Conservation (phyloP, 116 monocot species). For the Zostera marina region DNA sequence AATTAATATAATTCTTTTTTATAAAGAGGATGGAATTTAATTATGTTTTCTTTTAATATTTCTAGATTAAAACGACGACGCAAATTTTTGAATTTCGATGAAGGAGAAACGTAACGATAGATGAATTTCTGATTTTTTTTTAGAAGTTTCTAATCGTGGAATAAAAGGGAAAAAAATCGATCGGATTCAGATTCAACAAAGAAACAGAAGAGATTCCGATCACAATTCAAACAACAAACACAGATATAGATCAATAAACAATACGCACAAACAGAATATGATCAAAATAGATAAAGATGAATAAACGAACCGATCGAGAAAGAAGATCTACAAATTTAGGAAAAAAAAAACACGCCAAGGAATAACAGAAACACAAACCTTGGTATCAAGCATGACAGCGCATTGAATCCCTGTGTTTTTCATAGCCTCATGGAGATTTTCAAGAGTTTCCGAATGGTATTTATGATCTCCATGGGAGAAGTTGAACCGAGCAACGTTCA, state of each 20-base stretch:
- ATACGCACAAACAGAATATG: neutral
- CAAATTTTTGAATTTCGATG: no score
- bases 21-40: neutral
- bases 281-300: neutral
- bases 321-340: no score
- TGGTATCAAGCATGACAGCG: slow-evolving; percentile 32
- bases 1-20: no score
- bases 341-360: neutral
- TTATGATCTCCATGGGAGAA: slow-evolving; percentile 28
- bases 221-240: neutral
- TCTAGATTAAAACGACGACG: no score
- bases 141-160: no score
- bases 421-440: slow-evolving; percentile 20
- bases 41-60: no score
- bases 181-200: no score
- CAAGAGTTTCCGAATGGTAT: slow-evolving; percentile 27
- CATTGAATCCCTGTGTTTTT: slow-evolving; percentile 23
- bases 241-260: neutral
- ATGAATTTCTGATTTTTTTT: no score
- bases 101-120: no score
- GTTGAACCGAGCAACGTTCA: slow-evolving; percentile 34
- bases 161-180: no score
- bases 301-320: neutral
- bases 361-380: slow-evolving; percentile 6
- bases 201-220: neutral